phyloP scores from a whole-genome alignment of 257 asterid species.

The Przewalskia tangutica region DNA sequence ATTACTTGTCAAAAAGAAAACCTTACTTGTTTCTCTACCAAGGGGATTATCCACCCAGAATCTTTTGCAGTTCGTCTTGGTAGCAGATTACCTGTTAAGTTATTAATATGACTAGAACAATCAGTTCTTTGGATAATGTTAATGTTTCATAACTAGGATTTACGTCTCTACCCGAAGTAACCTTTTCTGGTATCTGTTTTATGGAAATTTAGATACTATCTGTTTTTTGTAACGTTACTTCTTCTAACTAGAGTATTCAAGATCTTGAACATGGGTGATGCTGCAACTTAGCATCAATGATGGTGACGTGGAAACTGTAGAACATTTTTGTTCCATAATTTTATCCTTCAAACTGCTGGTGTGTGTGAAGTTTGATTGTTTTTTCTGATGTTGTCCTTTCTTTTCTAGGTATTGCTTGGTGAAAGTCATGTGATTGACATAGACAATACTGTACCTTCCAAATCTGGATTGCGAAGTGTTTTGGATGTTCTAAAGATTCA shows the following conservation, averaged over 20 bases:
- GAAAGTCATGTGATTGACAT: constrained; percentile 35
- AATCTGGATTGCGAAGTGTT: constrained; percentile 60
- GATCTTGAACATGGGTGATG: background rate
- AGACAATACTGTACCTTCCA: constrained; percentile 50
- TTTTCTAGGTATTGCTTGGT: constrained; percentile 77
- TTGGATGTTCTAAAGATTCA: constrained; percentile 70
- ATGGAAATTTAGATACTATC: background rate
- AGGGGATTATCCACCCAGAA: background rate
- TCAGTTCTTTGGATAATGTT: background rate
- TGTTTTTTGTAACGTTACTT: background rate
- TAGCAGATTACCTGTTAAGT: background rate
- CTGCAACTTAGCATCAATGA: background rate
- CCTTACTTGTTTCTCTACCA: background rate
- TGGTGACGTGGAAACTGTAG: background rate
- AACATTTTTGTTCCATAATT: background rate
- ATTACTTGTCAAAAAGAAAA: background rate
- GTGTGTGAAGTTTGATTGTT: background rate
- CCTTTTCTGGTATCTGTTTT: background rate
- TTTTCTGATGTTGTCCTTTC: constrained; percentile 21
- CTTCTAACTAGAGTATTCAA: background rate
- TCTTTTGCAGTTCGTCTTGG: background rate
- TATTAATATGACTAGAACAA: background rate
- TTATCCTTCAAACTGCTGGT: constrained; percentile 3
- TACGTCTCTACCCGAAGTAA: background rate
- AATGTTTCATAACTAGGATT: background rate